These are phyloP conservation scores for Candida pseudocylindracea DNA, from an alignment of 1,139 yeast genomes.

Conservation along the genomic window DNA sequence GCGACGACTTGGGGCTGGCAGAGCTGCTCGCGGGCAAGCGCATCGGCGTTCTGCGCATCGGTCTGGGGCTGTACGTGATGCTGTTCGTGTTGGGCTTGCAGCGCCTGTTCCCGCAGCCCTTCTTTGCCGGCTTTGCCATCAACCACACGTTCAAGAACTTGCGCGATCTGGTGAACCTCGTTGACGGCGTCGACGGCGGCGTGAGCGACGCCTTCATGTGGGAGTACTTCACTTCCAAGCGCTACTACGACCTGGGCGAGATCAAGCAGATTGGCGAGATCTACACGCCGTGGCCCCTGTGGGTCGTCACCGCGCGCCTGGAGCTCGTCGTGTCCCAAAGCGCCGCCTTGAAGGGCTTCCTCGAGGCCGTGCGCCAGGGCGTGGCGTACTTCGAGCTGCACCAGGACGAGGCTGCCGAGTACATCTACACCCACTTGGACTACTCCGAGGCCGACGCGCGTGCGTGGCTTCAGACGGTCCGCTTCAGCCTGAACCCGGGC, in stretches of 20 bases:
- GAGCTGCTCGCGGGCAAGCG: constrained; percentile 33
- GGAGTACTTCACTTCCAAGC: constrained; percentile 82
- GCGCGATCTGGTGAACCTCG: constrained; percentile 54
- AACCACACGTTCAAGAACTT: constrained; percentile 51
- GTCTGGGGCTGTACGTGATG: constrained; percentile 86
- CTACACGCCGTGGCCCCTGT: constrained; percentile 92
- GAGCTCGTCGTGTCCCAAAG: constrained; percentile 10
- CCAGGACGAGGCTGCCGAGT: constrained; percentile 41
- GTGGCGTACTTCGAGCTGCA: constrained; percentile 37
- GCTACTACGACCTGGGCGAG: constrained; percentile 59
- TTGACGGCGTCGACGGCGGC: constrained; percentile 9
- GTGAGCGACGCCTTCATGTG: constrained; percentile 78
- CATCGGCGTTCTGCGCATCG: constrained; percentile 77
- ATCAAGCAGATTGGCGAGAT: constrained; percentile 71
- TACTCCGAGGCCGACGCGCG: constrained; percentile 58
- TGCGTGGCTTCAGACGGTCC: constrained; percentile 62
- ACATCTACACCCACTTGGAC: constrained; percentile 47
- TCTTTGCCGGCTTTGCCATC: constrained; percentile 26
- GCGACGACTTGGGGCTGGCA: constrained; percentile 27
- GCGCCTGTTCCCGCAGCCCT: constrained; percentile 22
- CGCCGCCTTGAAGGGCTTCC: constrained; percentile 16
- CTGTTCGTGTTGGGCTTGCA: constrained; percentile 60
- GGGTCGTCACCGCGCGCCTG: constrained; percentile 46
- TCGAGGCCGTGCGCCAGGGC: constrained; percentile 40
- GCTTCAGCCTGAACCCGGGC: constrained; percentile 28